Conservation (phyloP, 2,329 filamentous ascomycete genomes). For the Chaetomium olivaceum region DNA sequence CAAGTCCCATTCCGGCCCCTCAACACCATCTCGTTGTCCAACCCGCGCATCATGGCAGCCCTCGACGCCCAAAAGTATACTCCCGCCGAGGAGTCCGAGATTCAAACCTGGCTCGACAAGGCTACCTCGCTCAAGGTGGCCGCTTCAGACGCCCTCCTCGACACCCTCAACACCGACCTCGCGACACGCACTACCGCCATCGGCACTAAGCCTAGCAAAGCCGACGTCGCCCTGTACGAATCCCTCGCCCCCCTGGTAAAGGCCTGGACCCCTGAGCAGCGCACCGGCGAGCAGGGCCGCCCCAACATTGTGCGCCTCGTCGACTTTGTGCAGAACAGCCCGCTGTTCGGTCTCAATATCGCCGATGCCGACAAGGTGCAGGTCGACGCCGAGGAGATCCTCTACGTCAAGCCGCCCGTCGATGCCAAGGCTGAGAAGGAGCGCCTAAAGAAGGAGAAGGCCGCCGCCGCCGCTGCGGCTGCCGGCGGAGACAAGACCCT, state of each 20-base stretch:
- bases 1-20: conserved; percentile 30
- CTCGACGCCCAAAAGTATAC: conserved; percentile 71
- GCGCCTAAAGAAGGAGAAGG: conserved; percentile 94
- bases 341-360: conserved; percentile 70
- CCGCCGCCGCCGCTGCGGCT: conserved; percentile 62
- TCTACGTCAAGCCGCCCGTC: conserved; percentile 84
- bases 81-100: conserved; percentile 78
- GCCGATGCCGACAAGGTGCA: conserved; percentile 71
- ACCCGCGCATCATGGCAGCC: conserved; percentile 59
- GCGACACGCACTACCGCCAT: conserved; percentile 86
- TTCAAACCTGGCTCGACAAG: conserved; percentile 84
- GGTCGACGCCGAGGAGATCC: conserved; percentile 76
- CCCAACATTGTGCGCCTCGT: conserved; percentile 89
- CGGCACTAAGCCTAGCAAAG: conserved; percentile 84
- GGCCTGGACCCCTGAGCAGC: conserved; percentile 79
- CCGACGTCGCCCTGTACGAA: conserved; percentile 81
- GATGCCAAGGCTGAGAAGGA: conserved; percentile 96
- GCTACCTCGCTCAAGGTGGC: conserved; percentile 67
- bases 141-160: conserved; percentile 68
- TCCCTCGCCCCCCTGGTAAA: conserved; percentile 74
- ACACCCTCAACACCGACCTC: conserved; percentile 82
- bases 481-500: conserved; percentile 50
- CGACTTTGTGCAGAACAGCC: conserved; percentile 92
- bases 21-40: conserved; percentile 25
- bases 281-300: conserved; percentile 83